Percentiles rank a stretch among this genome's conserved stretches.
phyloP scores from a whole-genome alignment of 345 rosid species.

The Viola odorata region DNA sequence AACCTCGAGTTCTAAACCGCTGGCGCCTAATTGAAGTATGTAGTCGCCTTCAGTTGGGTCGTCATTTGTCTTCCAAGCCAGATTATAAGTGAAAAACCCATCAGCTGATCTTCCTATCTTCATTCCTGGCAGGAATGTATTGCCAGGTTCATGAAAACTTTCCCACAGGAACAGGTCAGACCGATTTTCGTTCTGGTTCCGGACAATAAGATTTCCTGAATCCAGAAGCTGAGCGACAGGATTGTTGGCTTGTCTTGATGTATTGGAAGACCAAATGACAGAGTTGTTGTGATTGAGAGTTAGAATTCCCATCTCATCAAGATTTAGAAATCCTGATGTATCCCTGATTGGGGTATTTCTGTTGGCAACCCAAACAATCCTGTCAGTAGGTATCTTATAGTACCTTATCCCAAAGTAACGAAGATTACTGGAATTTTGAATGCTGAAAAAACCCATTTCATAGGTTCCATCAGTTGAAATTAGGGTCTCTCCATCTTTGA shows the following conservation, averaged over 20 bases:
- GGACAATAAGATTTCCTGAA: slow-evolving; percentile 24
- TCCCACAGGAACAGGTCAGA: slow-evolving; percentile 14
- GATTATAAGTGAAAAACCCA: background rate
- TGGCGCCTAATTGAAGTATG: background rate
- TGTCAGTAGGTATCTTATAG: slow-evolving; percentile 12
- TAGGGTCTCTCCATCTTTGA: slow-evolving; percentile 25
- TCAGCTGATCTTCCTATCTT: background rate
- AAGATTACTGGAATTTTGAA: background rate
- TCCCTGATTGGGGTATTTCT: slow-evolving; percentile 17
- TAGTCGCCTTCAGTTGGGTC: slow-evolving; percentile 16
- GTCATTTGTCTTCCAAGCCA: slow-evolving; percentile 10
- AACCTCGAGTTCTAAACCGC: slow-evolving; percentile 3
- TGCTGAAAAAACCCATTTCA: slow-evolving; percentile 32
- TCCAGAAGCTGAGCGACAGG: slow-evolving; percentile 24
- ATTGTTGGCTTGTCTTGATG: background rate
- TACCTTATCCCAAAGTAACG: slow-evolving; percentile 33
- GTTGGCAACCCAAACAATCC: slow-evolving; percentile 31
- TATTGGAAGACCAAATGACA: slow-evolving; percentile 4
- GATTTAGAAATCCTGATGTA: slow-evolving; percentile 10
- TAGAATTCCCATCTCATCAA: slow-evolving; percentile 12
- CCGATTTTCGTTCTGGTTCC: slow-evolving; percentile 8
- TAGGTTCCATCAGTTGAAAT: slow-evolving; percentile 18
- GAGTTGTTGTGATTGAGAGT: slow-evolving; percentile 8
- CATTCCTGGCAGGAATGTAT: slow-evolving; percentile 21
- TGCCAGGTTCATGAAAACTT: slow-evolving; percentile 22